Conservation (phyloP, 345 rosid species). For the Salix exigua region DNA sequence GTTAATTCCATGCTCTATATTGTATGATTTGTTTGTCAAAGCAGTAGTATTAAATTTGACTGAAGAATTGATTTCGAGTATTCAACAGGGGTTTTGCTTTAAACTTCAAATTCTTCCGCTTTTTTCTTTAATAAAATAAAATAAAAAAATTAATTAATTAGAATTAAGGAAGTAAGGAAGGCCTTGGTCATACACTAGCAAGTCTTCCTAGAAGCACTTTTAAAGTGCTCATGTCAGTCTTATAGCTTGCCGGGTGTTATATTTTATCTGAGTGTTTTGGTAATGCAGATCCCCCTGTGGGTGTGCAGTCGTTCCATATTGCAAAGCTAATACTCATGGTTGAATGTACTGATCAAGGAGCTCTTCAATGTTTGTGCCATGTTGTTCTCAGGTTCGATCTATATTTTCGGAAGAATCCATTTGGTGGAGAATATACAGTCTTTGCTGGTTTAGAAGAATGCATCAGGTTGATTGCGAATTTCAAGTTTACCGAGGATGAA, state of each 20-base stretch:
- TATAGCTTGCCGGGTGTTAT: too few species aligned
- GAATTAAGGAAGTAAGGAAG: too few species aligned
- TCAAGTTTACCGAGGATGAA: slow-evolving; percentile 65
- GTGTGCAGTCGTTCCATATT: too few species aligned
- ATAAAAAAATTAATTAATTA: too few species aligned
- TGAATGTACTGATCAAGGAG: background rate
- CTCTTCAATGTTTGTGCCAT: background rate
- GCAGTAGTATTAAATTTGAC: background rate
- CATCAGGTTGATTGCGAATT: slow-evolving; percentile 78
- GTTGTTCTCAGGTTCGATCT: slow-evolving; percentile 68
- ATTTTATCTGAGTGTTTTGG: too few species aligned
- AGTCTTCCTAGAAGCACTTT: too few species aligned
- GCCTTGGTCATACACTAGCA: too few species aligned
- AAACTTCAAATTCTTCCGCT: background rate
- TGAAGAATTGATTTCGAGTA: background rate
- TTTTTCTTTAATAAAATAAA: too few species aligned
- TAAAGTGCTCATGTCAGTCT: too few species aligned
- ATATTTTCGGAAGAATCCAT: slow-evolving; percentile 91
- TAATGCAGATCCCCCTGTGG: too few species aligned
- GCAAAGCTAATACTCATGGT: too few species aligned
- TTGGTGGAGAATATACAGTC: slow-evolving; percentile 88
- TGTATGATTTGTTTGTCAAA: background rate
- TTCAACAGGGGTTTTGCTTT: background rate
- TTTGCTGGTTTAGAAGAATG: slow-evolving; percentile 98
- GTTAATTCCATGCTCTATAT: background rate